Conservation (phyloP, 495 filamentous ascomycete genomes). For the Cetradonia linearis region DNA sequence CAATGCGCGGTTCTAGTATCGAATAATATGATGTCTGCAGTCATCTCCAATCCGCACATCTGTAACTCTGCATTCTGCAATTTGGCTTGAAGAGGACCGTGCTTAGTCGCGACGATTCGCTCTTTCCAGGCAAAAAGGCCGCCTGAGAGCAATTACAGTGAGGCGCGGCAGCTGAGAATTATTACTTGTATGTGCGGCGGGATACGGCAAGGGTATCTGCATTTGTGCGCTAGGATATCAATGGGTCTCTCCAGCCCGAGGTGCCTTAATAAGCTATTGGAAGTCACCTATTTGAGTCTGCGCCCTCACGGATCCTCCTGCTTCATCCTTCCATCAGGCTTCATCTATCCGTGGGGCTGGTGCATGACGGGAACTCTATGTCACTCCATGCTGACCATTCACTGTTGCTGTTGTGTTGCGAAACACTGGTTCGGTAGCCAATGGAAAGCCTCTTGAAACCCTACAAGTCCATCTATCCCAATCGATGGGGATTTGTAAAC, state of each 20-base stretch:
- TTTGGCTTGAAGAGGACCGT: constrained; percentile 4
- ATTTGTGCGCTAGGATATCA: constrained; percentile 11
- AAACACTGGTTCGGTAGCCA: constrained; percentile 10
- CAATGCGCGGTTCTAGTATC: constrained; percentile 10
- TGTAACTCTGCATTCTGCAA: not conserved
- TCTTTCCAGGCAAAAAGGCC: not conserved
- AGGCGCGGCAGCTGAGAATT: constrained; percentile 16
- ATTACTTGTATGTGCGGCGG: constrained; percentile 12
- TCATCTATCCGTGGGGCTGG: constrained; percentile 15
- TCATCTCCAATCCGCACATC: not conserved
- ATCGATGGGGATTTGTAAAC: not conserved
- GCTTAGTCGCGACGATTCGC: constrained; percentile 13
- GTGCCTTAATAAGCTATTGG: constrained; percentile 12
- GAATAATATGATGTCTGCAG: not conserved
- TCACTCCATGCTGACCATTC: constrained; percentile 12
- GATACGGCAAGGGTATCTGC: constrained; percentile 13
- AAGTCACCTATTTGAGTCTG: constrained; percentile 11
- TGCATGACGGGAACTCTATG: constrained; percentile 11
- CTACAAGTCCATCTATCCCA: not conserved
- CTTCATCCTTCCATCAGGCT: not conserved
- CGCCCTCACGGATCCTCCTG: no score
- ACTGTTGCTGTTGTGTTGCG: constrained; percentile 1
- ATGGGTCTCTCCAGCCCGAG: constrained; percentile 8
- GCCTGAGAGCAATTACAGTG: constrained; percentile 7
- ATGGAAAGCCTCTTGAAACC: not conserved